These are phyloP conservation scores for Ilyonectria mors-panacis DNA, from an alignment of 2,329 filamentous ascomycete genomes.

Conservation along the genomic window DNA sequence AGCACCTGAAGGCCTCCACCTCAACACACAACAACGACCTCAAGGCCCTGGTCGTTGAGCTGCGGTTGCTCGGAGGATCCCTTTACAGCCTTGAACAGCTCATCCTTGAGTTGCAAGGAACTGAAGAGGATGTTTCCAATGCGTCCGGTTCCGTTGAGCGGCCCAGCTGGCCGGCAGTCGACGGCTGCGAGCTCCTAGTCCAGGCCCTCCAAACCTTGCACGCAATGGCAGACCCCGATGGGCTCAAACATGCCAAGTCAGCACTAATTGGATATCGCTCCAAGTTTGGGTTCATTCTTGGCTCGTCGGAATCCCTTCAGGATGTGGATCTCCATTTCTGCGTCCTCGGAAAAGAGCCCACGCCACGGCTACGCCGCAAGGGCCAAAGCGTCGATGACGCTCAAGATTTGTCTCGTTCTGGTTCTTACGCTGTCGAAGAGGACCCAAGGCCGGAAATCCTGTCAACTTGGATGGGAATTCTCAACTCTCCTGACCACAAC, in stretches of 20 bases:
- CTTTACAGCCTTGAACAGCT: slow-evolving; percentile 45
- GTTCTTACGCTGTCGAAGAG: slow-evolving; percentile 17
- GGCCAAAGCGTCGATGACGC: slow-evolving; percentile 18
- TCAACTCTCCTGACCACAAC: slow-evolving; percentile 41
- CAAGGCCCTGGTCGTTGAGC: slow-evolving; percentile 38
- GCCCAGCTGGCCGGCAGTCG: slow-evolving; percentile 38
- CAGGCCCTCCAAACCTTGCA: slow-evolving; percentile 32
- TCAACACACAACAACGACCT: slow-evolving; percentile 25
- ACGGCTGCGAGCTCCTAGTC: slow-evolving; percentile 41
- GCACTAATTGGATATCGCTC: slow-evolving; percentile 39
- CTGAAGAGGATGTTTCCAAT: slow-evolving; percentile 5
- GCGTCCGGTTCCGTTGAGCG: neutral
- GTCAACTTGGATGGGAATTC: slow-evolving; percentile 39
- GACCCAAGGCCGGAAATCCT: slow-evolving; percentile 36
- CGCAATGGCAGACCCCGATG: slow-evolving; percentile 36
- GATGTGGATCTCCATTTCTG: slow-evolving; percentile 42
- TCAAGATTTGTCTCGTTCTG: slow-evolving; percentile 1
- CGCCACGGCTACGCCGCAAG: slow-evolving; percentile 35
- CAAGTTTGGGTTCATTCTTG: slow-evolving; percentile 44
- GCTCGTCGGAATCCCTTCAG: slow-evolving; percentile 44
- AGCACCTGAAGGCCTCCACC: slow-evolving; percentile 24
- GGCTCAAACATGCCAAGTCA: slow-evolving; percentile 39
- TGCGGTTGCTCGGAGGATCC: slow-evolving; percentile 42
- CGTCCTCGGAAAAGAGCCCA: slow-evolving; percentile 36
- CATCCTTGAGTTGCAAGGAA: slow-evolving; percentile 36